Evolutionary conservation across 2,329 filamentous ascomycete genomes (phyloP), one percentile per base, ranked within the genome.

Genomic region (Helminthosporium solani): DNA sequence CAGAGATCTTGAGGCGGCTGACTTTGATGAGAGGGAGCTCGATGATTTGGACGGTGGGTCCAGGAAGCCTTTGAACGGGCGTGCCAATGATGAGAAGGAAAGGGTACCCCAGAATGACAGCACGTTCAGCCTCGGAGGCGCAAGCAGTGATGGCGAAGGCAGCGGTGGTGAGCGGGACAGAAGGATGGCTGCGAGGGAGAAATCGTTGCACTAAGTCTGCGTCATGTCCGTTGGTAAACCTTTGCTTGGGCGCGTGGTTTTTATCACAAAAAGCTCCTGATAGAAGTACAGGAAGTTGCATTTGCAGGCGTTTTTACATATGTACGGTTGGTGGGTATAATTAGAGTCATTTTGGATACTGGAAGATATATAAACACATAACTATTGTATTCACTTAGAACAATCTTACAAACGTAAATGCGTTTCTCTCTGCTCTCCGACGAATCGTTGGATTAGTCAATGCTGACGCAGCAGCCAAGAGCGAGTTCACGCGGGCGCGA

Each of bases 21-120:
- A 82, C 56, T 84, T 82, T 60, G 81, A 84, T 49, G 82, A 84
- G 60, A 70, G 76, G 2, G 82, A 84, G 60, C 66, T 85, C 16
- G 81, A 84, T 58, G 74, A 81, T 48, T 58, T 83, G 27, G 70
- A 75, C 12, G 60, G 62, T 20, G 58, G 43, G 11, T 43, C 52
- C 5, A 61, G 60, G 50, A 60, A 49, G 42, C 39, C 57, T 2
- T 40, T 55, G 8, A 63, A 67, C 28, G 61, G 52, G 52, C 19
- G 42, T 45, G 7, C 48, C 45, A 40, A n/a, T 36, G 36, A 59
- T 50, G 58, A 67, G 44, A 67, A 66, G 52, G 43, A 57, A 3
- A 59, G 64, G 20, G 55, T 58, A n/a, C 58, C 64, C 15, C 52
- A 61, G n/a, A 67, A 68, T 36, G 66, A 70, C 40, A 65, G 64